Conservation (phyloP, 2,329 filamentous ascomycete genomes). For the Hypoxylon rubiginosum region DNA sequence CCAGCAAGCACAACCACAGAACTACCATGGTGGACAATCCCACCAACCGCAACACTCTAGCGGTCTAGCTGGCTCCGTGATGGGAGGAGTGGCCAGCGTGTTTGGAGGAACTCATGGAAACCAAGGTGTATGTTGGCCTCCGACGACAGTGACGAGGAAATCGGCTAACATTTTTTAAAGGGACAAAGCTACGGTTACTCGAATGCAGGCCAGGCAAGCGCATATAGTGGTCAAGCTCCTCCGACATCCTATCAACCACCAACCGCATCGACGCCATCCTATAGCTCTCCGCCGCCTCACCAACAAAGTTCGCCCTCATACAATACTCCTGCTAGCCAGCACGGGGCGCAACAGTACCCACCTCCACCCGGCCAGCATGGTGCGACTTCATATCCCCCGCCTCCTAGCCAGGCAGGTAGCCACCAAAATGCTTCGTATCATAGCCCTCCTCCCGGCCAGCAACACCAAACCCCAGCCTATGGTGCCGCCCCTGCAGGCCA, state of each 20-base stretch:
- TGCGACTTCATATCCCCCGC: conserved; percentile 49
- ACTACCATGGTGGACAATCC: conserved; percentile 64
- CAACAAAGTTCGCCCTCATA: conserved; percentile 44
- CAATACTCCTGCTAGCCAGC: conserved; percentile 32
- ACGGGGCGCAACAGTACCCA: conserved; percentile 43
- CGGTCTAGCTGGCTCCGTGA: conserved; percentile 66
- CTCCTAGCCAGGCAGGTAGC: conserved; percentile 47
- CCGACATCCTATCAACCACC: conserved; percentile 70
- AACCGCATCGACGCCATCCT: conserved; percentile 47
- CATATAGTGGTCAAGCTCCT: conserved; percentile 74
- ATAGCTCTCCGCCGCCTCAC: conserved; percentile 49
- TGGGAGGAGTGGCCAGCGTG: conserved; percentile 67
- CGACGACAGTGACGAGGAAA: conserved; percentile 8
- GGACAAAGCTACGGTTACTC: conserved; percentile 75
- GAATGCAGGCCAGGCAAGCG: conserved; percentile 65
- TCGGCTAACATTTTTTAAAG: conserved; percentile 53
- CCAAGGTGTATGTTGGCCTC: conserved; percentile 54
- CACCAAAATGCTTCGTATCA: conserved; percentile 41
- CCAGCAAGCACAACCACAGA: conserved; percentile 57
- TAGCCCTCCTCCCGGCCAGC: conserved; percentile 47
- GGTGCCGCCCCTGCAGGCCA: conserved; percentile 40
- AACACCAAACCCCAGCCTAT: conserved; percentile 46
- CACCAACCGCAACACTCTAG: conserved; percentile 57
- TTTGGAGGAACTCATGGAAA: conserved; percentile 63
- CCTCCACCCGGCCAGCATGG: conserved; percentile 47